Evolutionary conservation across 352 stramenopile genomes (phyloP), one percentile per base, ranked within the genome.

Genomic region (Globisporangium mamillatum): DNA sequence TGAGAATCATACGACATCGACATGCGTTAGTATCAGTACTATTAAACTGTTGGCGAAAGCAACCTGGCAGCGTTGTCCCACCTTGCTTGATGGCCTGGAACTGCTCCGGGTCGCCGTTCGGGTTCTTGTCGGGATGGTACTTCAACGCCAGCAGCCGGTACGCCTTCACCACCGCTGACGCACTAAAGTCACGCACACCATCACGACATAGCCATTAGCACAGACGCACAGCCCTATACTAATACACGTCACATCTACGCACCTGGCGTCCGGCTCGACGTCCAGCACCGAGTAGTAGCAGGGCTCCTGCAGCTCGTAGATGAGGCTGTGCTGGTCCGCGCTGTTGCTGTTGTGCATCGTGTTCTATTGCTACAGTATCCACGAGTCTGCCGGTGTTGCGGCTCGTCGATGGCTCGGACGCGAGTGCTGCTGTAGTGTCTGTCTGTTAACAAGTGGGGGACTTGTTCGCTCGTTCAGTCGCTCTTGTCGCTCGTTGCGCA

Each of bases 41-140:
- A 14, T 32, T 32, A 32, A 41, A 9, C 36, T 41, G 36, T 41
- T 10, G 0, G 9, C 36, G 10, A 41, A 10, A 41, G 36, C 22
- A 56, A 24, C 27, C 7, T 34, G n/a, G 25, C 27, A 56, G 12
- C 18, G 22, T 3, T 9, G 29, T 32, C 65, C 18, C 22, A 81
- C 77, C 80, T 74, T 91, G 74, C 9, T 76, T 88, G 52, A 93
- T 89, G 3, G 80, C 73, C 67, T 93, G 85, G 74, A 99, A 99
- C 61, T 97, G 82, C 70, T 97, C 86, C 0, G 89, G 86, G 52
- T 91, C 79, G 1, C 88, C 90, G 50, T 86, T 87, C 14, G 87
- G 92, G 75, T 98, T 99, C 80, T 98, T 98, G 78, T 99, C 97
- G 2, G 97, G 97, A 66, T 99, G 96, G n/a, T 97, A 91, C 77